Base-by-base conservation (phyloP, 2,329 filamentous ascomycete species). In the Macroventuria anomochaeta region DNA sequence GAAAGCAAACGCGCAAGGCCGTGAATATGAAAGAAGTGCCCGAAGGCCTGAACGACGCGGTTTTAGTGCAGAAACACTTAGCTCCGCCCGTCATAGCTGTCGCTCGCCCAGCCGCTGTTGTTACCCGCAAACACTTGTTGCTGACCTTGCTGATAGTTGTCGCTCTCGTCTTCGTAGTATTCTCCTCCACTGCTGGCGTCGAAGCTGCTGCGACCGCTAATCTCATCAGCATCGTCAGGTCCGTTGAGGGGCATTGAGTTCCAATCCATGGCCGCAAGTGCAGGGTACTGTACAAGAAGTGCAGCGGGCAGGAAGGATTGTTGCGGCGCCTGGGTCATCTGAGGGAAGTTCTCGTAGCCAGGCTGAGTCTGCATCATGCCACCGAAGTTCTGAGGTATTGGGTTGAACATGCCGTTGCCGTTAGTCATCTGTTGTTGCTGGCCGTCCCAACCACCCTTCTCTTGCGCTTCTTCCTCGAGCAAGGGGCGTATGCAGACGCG, bases 401-500 rank as follows among this genome's bases (percentile, higher is more conserved):
- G 65, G 44, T 49, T 63, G 46, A 69, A 75, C 66, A 73, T 73
- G 63, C 64, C 65, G 44, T 74, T 87, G 81, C 77, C 65, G 31
- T 67, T 70, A 49, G 64, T 65, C 60, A 88, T 84, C 67, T 91
- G 88, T 71, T 91, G 74, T 46, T 63, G 65, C 57, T 79, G 75
- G 47, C 74, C 70, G 6, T 71, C 68, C 76, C 88, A 73, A 88
- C 83, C 89, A 23, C 83, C 79, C 39, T 89, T 86, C 68, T 96
- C 90, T 28, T 91, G 83, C 67, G 92, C 89, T 79, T 99, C 95
- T 76, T 99, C 95, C 61, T 99, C 95, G 1, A 99, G 83, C 11
- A 99, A 79, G n/a, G 95, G 93, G 65, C 96, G 96, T 76, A 99
- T 99, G 71, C 95, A 99, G 46, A 97, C 90, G 26, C 95, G 86